Conservation (phyloP, 345 rosid species). For the Viola odorata region DNA sequence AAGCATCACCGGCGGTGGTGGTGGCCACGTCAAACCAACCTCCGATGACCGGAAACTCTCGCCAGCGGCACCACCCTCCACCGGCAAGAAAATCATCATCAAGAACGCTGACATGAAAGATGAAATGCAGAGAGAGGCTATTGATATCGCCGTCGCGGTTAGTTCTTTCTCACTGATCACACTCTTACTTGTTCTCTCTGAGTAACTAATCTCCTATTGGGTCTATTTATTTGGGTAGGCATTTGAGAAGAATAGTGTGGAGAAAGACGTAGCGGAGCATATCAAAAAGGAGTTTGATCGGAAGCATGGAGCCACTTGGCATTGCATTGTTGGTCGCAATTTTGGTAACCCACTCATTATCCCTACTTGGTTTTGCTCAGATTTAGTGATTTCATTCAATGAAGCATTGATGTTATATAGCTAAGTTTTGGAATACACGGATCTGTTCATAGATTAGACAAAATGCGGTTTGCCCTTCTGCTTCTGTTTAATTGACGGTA, state of each 20-base stretch:
- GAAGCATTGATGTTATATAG: not conserved
- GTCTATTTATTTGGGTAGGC: constrained; percentile 40
- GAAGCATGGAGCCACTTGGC: constrained; percentile 98
- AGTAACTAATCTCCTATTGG: not conserved
- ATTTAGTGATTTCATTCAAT: not conserved
- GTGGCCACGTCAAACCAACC: constrained; percentile 30
- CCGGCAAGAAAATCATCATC: constrained; percentile 51
- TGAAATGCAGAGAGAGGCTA: constrained; percentile 85
- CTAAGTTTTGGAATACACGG: not conserved
- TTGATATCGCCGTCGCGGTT: constrained; percentile 76
- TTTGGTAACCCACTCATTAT: constrained; percentile 50
- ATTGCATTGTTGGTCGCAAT: constrained; percentile 98
- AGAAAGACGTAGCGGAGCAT: constrained; percentile 95
- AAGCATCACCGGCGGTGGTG: constrained; percentile 38
- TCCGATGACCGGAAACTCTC: constrained; percentile 51
- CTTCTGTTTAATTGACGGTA: too few species aligned
- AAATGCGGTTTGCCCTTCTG: too few species aligned
- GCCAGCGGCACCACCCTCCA: constrained; percentile 30
- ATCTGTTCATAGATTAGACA: too few species aligned
- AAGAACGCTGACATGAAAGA: constrained; percentile 99
- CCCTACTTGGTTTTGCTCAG: constrained; percentile 5
- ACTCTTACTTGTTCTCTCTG: not conserved
- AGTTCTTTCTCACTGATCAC: constrained; percentile 6
- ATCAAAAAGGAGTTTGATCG: constrained; percentile 96
- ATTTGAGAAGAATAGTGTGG: constrained; percentile 69